Evolutionary conservation across 768 basidiomycete species (phyloP).

Genomic region (Macrolepiota fuliginosa): DNA sequence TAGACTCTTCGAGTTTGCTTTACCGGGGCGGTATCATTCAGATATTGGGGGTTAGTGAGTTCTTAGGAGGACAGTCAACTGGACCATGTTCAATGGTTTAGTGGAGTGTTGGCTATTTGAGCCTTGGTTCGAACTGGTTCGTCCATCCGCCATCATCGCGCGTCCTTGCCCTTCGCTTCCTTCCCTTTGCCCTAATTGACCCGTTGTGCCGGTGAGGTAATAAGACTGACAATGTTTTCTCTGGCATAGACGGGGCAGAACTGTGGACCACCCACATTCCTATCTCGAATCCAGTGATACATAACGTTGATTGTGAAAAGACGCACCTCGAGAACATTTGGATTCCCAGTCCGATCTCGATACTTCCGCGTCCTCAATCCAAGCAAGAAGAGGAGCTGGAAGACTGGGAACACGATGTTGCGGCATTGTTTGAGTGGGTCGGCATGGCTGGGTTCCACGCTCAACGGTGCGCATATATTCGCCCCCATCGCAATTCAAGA

Average conservation of each 20-base stretch:
- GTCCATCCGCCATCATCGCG: not conserved
- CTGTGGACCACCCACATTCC: not conserved
- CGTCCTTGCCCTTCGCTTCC: not conserved
- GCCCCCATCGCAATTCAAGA: not conserved
- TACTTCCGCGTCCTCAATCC: conserved; percentile 16
- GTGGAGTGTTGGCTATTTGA: not conserved
- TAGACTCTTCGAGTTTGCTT: not conserved
- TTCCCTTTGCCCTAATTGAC: not conserved
- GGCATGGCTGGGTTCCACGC: conserved; percentile 68
- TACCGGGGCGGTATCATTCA: not conserved
- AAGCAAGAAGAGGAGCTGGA: conserved; percentile 34
- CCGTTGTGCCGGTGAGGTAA: not conserved
- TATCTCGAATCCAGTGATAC: not conserved
- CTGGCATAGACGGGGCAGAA: not conserved
- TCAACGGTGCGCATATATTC: conserved; percentile 45
- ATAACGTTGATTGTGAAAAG: conserved; percentile 6
- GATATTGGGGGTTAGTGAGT: not conserved
- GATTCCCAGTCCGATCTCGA: conserved; percentile 2
- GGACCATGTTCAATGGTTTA: not conserved
- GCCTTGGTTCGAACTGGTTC: not conserved
- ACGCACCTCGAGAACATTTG: conserved; percentile 1
- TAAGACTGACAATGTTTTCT: not conserved
- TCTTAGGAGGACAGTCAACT: not conserved
- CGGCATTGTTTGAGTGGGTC: conserved; percentile 65
- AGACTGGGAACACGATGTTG: conserved; percentile 47